Base-by-base conservation (phyloP, 768 basidiomycete genomes). In the Multifurca ochricompacta region DNA sequence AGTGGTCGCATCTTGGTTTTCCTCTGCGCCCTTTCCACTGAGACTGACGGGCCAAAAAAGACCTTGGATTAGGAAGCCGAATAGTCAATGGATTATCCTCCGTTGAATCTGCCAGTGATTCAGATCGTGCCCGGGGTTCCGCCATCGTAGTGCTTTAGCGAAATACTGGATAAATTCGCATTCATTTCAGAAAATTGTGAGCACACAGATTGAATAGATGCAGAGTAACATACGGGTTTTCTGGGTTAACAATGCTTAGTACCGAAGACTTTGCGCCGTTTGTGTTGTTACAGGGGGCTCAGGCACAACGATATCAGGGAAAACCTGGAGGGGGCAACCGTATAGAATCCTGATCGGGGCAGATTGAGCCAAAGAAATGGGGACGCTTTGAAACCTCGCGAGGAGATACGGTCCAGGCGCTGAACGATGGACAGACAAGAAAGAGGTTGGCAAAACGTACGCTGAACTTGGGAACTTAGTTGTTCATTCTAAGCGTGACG, bases 11-110 rank as follows among this genome's bases (percentile, higher is more conserved):
- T 45, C 84, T 75, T 60, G 84, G 83, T 64, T 86, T 86, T 48
- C 84, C 84, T 69, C 84, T 74, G 54, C 82, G 77, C 54, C 83
- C 83, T 59, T 84, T 83, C 84, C 84, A 86, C 52, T 81, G 80
- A 37, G 83, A 85, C 66, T 81, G 82, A 56, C 78, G 80, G 63
- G 77, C 80, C 77, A 80, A 77, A 67, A 78, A 83, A 48, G 79
- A 73, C 70, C 79, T 81, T 32, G 80, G 78, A 62, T 82, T 83
- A 3, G 83, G 82, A 60, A 85, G 84, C 54, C 78, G 74, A 62
- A 84, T 82, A 43, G 76, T 82, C 60, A 83, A 72, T n/a, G 54
- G 69, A 53, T 63, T 62, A 54, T 70, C 69, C 51, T 70, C 69
- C 25, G 64, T 67, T 16, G 68, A 67, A 41, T 69, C 69, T 41